Percentiles rank a stretch among this genome's conserved stretches.
Evolutionary conservation across 768 basidiomycete genomes (phyloP).

Genomic region (Austroboletus eburneus): DNA sequence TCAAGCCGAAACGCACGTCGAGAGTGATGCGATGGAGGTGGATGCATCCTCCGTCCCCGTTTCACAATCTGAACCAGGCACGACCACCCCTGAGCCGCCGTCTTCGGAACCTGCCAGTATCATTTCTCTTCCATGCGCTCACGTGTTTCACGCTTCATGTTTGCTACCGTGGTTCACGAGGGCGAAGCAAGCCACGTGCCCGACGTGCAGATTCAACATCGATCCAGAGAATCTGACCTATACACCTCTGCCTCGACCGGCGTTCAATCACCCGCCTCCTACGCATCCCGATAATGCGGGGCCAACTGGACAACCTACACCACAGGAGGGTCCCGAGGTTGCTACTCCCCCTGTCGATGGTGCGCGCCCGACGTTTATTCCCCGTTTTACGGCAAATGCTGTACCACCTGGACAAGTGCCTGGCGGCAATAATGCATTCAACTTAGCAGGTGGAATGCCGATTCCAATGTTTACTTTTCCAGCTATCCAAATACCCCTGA

Average conservation of each 20-base stretch:
- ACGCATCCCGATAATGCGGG: constrained; percentile 8
- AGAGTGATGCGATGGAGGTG: constrained; percentile 15
- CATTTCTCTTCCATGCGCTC: constrained; percentile 72
- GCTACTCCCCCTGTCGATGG: no score
- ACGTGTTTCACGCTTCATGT: constrained; percentile 77
- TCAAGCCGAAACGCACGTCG: constrained; percentile 5
- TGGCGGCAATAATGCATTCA: constrained; percentile 18
- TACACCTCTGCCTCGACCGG: constrained; percentile 18
- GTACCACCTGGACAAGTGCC: constrained; percentile 10
- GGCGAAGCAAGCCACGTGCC: constrained; percentile 76
- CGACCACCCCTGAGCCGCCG: constrained; percentile 4
- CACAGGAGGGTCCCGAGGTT: no score
- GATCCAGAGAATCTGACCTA: constrained; percentile 74
- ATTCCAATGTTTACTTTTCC: constrained; percentile 28
- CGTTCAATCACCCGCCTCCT: constrained; percentile 13
- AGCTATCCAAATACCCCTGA: constrained; percentile 21
- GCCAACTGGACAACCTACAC: constrained; percentile 1
- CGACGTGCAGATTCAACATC: constrained; percentile 78
- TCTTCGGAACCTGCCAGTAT: constrained; percentile 38
- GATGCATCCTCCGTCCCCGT: constrained; percentile 12
- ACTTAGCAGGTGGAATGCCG: constrained; percentile 6
- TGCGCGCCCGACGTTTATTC: no score
- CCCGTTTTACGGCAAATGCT: background rate
- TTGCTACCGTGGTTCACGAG: constrained; percentile 81
- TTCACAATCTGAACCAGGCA: constrained; percentile 11